phyloP scores from a whole-genome alignment of 352 stramenopile species.

The Pythium rhizo-oryzae region DNA sequence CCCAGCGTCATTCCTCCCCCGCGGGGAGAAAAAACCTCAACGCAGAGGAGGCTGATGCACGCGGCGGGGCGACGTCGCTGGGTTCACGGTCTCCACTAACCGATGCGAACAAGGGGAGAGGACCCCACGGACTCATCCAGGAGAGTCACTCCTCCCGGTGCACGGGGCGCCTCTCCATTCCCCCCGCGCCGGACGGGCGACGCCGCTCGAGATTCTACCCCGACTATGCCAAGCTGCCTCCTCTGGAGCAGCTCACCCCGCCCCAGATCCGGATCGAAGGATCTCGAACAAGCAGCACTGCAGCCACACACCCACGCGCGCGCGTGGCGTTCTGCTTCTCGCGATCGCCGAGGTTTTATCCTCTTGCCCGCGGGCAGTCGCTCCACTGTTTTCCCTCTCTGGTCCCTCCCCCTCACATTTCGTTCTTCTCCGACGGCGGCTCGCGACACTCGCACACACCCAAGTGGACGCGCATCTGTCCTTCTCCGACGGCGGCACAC shows the following conservation, averaged over 20 bases:
- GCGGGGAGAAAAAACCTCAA: too few relatives aligned
- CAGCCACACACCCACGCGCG: background rate
- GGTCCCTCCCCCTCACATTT: background rate
- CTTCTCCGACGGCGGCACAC: constrained; percentile 10
- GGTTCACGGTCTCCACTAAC: background rate
- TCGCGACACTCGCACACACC: constrained; percentile 1
- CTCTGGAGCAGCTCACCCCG: background rate
- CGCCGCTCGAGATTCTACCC: background rate
- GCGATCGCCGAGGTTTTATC: constrained; percentile 1
- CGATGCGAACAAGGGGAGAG: background rate
- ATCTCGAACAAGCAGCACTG: background rate
- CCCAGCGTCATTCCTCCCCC: constrained; percentile 11
- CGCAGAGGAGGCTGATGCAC: background rate
- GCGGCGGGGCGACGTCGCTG: constrained; percentile 2
- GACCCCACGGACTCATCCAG: background rate
- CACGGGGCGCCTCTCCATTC: too few relatives aligned
- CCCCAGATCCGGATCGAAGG: background rate
- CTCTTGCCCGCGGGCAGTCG: too few relatives aligned
- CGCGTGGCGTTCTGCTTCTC: background rate
- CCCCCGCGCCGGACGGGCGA: background rate
- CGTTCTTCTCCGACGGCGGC: constrained; percentile 12
- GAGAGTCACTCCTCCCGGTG: constrained; percentile 4
- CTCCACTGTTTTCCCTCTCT: background rate
- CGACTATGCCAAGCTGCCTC: background rate
- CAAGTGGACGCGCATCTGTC: background rate